Evolutionary conservation across 2,329 filamentous ascomycete species (phyloP).

Genomic region (Nannizziopsis arthrosporioides): DNA sequence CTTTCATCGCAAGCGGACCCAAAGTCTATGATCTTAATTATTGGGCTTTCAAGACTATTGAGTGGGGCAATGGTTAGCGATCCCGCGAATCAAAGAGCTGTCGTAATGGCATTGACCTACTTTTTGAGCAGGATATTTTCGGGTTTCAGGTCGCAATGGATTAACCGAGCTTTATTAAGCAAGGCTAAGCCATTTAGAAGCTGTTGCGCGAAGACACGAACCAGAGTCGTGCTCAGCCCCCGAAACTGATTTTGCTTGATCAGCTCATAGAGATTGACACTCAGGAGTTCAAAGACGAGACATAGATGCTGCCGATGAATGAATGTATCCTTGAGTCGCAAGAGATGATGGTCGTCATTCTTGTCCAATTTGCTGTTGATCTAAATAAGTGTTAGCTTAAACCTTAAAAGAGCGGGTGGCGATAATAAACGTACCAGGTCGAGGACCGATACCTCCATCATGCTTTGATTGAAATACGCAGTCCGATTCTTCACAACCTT

Average conservation of each 20-base stretch:
- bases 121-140: constrained; percentile 98
- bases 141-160: constrained; percentile 95
- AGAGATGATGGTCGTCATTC: constrained; percentile 92
- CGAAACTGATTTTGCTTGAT: constrained; percentile 99
- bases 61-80: not conserved
- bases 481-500: constrained; percentile 99
- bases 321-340: constrained; percentile 93
- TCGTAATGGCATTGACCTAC: constrained; percentile 29
- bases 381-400: constrained; percentile 36
- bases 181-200: constrained; percentile 82
- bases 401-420: not conserved
- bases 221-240: constrained; percentile 88
- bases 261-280: constrained; percentile 93
- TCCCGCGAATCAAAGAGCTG: constrained; percentile 1
- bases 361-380: constrained; percentile 98
- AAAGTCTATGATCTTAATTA: constrained; percentile 99
- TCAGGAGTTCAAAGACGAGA: constrained; percentile 88
- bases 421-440: constrained; percentile 56
- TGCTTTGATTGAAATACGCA: constrained; percentile 98
- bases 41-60: constrained; percentile 74
- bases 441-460: constrained; percentile 99
- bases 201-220: constrained; percentile 95
- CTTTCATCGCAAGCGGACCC: constrained; percentile 96
- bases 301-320: constrained; percentile 96
- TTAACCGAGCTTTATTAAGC: constrained; percentile 89